These are phyloP conservation scores for Polyporus arcularius DNA, from an alignment of 768 basidiomycete species.

Conservation along the genomic window DNA sequence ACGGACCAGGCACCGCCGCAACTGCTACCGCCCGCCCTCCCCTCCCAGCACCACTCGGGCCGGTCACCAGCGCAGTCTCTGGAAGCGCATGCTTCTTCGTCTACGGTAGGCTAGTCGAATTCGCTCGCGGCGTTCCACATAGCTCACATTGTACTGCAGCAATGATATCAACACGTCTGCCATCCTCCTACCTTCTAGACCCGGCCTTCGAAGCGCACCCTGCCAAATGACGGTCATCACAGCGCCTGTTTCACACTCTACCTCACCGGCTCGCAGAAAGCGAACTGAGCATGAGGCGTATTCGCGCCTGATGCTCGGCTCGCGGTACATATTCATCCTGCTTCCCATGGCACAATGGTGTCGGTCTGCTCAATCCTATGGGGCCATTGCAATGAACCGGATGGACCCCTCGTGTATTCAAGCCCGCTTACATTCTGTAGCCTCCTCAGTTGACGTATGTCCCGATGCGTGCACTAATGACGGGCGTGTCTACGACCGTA, in stretches of 20 bases:
- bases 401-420: slow-evolving; percentile 18
- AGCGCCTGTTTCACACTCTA: too few relatives aligned
- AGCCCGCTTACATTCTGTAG: slow-evolving; percentile 22
- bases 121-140: slow-evolving; percentile 34
- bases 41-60: background rate
- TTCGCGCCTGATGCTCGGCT: background rate
- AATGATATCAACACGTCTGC: too few relatives aligned
- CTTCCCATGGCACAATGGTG: slow-evolving; percentile 1
- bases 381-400: slow-evolving; percentile 10
- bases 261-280: too few relatives aligned
- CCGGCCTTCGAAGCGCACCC: slow-evolving; percentile 18
- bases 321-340: slow-evolving; percentile 7
- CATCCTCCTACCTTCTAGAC: too few relatives aligned
- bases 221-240: too few relatives aligned
- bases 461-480: background rate
- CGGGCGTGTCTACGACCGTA: background rate
- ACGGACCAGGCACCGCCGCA: slow-evolving; percentile 18
- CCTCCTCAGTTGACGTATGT: slow-evolving; percentile 1
- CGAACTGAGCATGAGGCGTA: too few relatives aligned
- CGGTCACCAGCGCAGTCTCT: slow-evolving; percentile 8
- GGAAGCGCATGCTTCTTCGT: slow-evolving; percentile 2
- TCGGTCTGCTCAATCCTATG: slow-evolving; percentile 10
- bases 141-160: slow-evolving; percentile 26
- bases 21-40: slow-evolving; percentile 9
- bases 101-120: slow-evolving; percentile 4